Evolutionary conservation across 2,329 filamentous ascomycete species (phyloP), one percentile per base, ranked within the genome.

Genomic region (Arthroderma uncinatum): DNA sequence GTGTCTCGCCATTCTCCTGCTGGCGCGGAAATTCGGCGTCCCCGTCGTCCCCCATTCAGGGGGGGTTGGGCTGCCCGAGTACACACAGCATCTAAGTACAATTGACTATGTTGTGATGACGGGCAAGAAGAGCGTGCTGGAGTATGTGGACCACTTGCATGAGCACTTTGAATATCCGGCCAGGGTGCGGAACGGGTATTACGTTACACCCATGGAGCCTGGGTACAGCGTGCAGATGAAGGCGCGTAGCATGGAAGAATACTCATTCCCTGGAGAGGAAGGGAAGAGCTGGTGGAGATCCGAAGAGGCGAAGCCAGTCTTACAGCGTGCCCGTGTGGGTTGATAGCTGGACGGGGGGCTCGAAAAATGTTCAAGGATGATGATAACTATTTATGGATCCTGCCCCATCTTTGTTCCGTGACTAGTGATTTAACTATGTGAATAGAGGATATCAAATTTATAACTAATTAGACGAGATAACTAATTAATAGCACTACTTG

Each of bases 191-290:
- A 84, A 90, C 63, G 91, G 90, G 2, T 93, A 89, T 73, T 94
- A 94, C 74, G 86, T 87, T 63, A 95, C 91, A 0, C 90, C 91
- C 0, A 84, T 76, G 61, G 84, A 89, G 68, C 79, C 90, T 0
- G 90, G 90, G 0, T 95, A 95, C 72, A 91, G 87, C 67, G 90
- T 95, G 1, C 89, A 95, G 81, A 95, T 95, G 89, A 92, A 88
- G 81, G 74, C 83, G 2, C 87, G 84, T 63, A 93, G 87, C 70
- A 93, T 95, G 89, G 87, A 90, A 62, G 73, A 72, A 64, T 95
- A 79, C 68, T 79, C 80, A 53, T 95, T 83, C 70, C 90, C 89
- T 1, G 89, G 89, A 6, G 81, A 85, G 66, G 79, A 85, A 60
- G 85, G 85, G 2, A 84, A 87, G 63, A 87, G 88, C 67, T 95